Conservation (phyloP, 129 eudicot species). For the Pseudognaphalium luteoalbum region DNA sequence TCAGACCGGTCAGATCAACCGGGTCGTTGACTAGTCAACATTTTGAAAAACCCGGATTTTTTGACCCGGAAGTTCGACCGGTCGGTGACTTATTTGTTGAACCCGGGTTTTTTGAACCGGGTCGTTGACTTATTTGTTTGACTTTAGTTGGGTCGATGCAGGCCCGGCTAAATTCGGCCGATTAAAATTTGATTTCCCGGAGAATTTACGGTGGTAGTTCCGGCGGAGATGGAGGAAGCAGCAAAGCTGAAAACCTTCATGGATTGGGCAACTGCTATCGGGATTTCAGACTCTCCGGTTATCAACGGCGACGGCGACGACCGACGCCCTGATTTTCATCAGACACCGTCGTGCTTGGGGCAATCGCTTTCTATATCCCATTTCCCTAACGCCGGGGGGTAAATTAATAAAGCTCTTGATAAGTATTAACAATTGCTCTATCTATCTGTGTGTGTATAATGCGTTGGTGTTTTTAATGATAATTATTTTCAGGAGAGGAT, state of each 20-base stretch:
- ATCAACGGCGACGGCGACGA: not conserved
- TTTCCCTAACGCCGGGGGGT: slow-evolving; percentile 92
- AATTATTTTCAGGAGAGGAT: slow-evolving; percentile 71
- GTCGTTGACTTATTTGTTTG: too few species aligned
- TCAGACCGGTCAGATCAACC: too few species aligned
- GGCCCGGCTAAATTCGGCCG: not conserved
- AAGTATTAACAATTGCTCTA: not conserved
- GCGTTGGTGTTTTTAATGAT: not conserved
- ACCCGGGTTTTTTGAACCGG: too few species aligned
- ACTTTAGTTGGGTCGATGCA: not conserved
- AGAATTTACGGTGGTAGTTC: not conserved
- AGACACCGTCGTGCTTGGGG: slow-evolving; percentile 38
- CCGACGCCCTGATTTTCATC: not conserved
- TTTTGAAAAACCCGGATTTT: too few species aligned
- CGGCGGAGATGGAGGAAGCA: slow-evolving; percentile 42
- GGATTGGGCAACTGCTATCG: slow-evolving; percentile 53
- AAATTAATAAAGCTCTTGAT: slow-evolving; percentile 1
- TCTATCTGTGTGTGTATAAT: not conserved
- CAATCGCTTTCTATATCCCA: slow-evolving; percentile 47
- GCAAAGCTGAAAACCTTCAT: slow-evolving; percentile 46
- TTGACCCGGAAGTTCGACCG: too few species aligned
- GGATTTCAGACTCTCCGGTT: slow-evolving; percentile 50
- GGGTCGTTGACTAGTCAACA: too few species aligned
- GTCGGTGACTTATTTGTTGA: too few species aligned
- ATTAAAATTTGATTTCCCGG: not conserved